These are phyloP conservation scores for Serendipita indica DNA, from an alignment of 768 basidiomycete species.

Conservation along the genomic window DNA sequence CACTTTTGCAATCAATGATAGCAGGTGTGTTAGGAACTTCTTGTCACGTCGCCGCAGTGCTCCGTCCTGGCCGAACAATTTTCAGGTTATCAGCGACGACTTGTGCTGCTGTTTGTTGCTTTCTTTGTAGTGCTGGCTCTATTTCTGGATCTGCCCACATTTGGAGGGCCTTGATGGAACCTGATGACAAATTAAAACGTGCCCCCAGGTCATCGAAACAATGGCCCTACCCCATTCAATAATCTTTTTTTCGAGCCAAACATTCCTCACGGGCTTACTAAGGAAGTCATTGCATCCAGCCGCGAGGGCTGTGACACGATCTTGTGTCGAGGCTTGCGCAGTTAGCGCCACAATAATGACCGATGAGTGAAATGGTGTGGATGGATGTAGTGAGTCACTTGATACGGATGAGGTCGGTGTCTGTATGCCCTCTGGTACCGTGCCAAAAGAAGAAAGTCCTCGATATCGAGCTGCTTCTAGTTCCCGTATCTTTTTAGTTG, in stretches of 20 bases:
- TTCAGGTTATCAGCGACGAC: not conserved
- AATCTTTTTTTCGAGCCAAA: conserved; percentile 96
- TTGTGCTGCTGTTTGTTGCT: conserved; percentile 1
- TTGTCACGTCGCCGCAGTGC: too few species aligned
- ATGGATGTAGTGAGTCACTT: conserved; percentile 25
- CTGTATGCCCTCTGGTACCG: conserved; percentile 35
- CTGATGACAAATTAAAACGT: not conserved
- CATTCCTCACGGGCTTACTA: conserved; percentile 88
- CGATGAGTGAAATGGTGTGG: conserved; percentile 71
- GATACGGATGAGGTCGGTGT: conserved; percentile 40
- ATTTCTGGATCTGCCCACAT: conserved; percentile 73
- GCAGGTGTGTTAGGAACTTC: too few species aligned
- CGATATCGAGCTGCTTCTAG: conserved; percentile 46
- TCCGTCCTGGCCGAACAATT: not conserved
- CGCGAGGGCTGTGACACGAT: conserved; percentile 92
- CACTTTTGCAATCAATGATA: too few species aligned
- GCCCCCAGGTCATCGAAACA: not conserved
- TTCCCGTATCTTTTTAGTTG: conserved; percentile 87
- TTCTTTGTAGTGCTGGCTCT: not conserved
- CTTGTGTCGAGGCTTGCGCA: conserved; percentile 85
- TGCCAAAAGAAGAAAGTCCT: conserved; percentile 59
- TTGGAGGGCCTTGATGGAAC: conserved; percentile 85
- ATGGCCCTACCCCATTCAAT: conserved; percentile 68
- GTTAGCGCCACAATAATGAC: conserved; percentile 99
- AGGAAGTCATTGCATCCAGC: conserved; percentile 98